Evolutionary conservation across 2,329 filamentous ascomycete species (phyloP), one percentile per base, ranked within the genome.

Genomic region (Paramyrothecium sp.): DNA sequence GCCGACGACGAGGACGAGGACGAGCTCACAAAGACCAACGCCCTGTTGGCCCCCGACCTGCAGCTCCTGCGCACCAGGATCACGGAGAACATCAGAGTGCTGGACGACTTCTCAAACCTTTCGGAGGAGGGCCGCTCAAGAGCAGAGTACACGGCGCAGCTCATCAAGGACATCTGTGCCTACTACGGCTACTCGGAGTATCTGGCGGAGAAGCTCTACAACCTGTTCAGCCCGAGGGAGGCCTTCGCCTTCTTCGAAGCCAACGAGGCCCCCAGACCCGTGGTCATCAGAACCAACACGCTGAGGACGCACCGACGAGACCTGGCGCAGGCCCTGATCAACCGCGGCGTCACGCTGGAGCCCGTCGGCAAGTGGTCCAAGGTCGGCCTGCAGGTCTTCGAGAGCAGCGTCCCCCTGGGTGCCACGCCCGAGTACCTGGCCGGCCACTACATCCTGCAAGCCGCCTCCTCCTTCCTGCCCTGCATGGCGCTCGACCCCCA

Each of bases 351-450:
- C 52, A 96, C 93, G 16, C 85, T 99, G 44, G 94, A 99, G 75
- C 95, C 95, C 2, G 92, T 99, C 19, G 95, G 95, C 60, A 98
- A 98, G 75, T 99, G 95, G 95, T 95, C 90, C 65, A 99, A 99
- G 79, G 92, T 99, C 61, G 95, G 95, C 51, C 84, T 99, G 46
- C 95, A 99, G 74, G 87, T 99, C 59, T 99, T 99, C 73, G 95
- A 99, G 75, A 91, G 90, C 57, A 89, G 88, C 60, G 81, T 85
- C 5, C 92, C 92, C 3, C 84, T 97, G 1, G 93, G 93, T 83
- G 95, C 95, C 26, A 99, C 95, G 1, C 95, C 95, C 11, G 95
- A 99, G 75, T 99, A 99, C 74, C 86, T 99, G 13, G 93, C 94
- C 17, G 95, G 95, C 19, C 92, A 99, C 75, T 99, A 99, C 78